phyloP scores from a whole-genome alignment of 768 basidiomycete species.

The Suillus alpinus region DNA sequence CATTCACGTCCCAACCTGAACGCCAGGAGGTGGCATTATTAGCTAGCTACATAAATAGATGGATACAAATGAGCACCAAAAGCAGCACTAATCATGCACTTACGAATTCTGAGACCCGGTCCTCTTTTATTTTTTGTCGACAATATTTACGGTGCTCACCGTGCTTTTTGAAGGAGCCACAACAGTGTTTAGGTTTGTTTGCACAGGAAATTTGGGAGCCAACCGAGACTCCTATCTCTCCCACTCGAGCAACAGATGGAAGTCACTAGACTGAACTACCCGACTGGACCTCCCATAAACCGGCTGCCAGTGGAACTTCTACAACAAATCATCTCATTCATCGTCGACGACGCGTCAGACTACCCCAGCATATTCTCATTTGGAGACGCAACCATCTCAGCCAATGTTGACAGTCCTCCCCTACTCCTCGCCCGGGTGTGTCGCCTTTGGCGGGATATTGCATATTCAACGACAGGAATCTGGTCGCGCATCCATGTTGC shows the following conservation, averaged over 20 bases:
- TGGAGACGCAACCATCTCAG: neutral
- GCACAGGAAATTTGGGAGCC: no score
- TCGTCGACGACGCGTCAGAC: neutral
- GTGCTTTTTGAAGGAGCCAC: no score
- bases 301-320: neutral
- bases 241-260: neutral
- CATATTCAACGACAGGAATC: neutral
- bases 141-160: no score
- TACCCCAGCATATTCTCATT: neutral
- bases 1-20: no score
- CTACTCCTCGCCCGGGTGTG: neutral
- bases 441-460: neutral
- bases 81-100: no score
- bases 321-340: neutral
- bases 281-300: neutral
- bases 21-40: no score
- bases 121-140: no score
- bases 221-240: neutral
- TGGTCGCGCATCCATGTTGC: neutral
- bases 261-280: neutral
- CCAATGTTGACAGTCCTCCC: neutral
- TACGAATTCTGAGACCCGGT: no score
- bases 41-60: no score
- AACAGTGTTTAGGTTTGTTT: no score
- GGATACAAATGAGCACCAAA: no score